Base-by-base conservation (phyloP, 805 yeast species). In the Wickerhamomyces chaumierensis region DNA sequence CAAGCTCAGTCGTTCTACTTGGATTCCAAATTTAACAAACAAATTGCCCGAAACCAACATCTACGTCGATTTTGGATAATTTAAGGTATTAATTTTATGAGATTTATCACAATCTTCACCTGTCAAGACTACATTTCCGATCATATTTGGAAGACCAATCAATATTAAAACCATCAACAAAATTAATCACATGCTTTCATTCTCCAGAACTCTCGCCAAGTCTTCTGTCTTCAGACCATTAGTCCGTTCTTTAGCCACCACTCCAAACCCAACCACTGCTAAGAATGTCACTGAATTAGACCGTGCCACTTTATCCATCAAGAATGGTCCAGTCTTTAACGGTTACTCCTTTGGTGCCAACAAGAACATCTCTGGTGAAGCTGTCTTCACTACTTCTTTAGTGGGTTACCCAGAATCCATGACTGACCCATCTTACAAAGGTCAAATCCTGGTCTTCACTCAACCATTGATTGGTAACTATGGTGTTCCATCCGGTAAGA, bases 391-490 rank as follows among this genome's bases (percentile, higher is more conserved):
- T 36, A 94, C 99, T 27, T 92, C 96, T 7, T 71, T 94, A 61
- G 98, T 92, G 12, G 99, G 98, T 16, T 92, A 92, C 63, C 97
- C 98, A 15, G 98, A 92, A 62, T 84, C 96, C 8, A 87, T 92
- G 94, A 92, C 98, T 18, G 98, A 92, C 62, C 99, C 99, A 31
- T 87, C 96, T 6, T 92, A 92, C 62, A 80, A 78, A 52, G 99
- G 98, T 37, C 99, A 92, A 68, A 92, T 92, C 50, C 75, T 92
- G 48, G 94, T 92, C 44, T 85, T 92, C 65, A 92, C 98, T 7
- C 96, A 87, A 63, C 98, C 98, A 18, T 71, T 92, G 56, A 86
- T 92, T 53, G 99, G 99, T 48, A 92, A 92, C 63, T 92, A 92
- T 62, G 98, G 98, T 62, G 98, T 92, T 27, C 99, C 99, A 19